Evolutionary conservation across 306 rosid genomes (phyloP).

Genomic region (Acacia acuminata): DNA sequence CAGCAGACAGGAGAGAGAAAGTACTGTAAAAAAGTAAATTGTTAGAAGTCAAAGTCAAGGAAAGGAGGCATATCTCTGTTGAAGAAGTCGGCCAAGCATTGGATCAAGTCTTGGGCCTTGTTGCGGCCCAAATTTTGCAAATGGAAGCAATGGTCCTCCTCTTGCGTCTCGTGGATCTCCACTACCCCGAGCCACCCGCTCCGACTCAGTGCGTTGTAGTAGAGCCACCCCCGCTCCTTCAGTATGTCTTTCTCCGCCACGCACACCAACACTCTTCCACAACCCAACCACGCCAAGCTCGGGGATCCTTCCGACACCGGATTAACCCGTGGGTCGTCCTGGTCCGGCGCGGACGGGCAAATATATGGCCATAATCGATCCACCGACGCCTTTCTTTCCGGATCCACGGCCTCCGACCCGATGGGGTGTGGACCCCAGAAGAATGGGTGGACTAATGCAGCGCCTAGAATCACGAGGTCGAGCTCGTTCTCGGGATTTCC

Average conservation of each 20-base stretch:
- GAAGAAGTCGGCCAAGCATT: slow-evolving; percentile 35
- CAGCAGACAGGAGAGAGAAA: background rate
- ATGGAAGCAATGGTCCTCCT: slow-evolving; percentile 39
- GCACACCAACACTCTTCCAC: slow-evolving; percentile 43
- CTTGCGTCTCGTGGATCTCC: slow-evolving; percentile 37
- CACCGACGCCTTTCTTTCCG: background rate
- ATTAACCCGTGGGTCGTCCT: slow-evolving; percentile 37
- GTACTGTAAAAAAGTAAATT: too few relatives aligned
- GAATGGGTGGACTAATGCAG: background rate
- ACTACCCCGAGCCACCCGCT: slow-evolving; percentile 41
- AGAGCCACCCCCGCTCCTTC: slow-evolving; percentile 41
- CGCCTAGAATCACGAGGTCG: background rate
- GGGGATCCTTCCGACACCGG: slow-evolving; percentile 40
- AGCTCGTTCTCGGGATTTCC: background rate
- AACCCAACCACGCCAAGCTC: slow-evolving; percentile 39
- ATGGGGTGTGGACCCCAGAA: slow-evolving; percentile 3
- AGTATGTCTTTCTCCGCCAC: slow-evolving; percentile 49
- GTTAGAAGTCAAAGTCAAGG: background rate
- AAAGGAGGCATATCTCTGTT: slow-evolving; percentile 29
- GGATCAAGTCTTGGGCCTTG: slow-evolving; percentile 37
- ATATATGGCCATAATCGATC: slow-evolving; percentile 36
- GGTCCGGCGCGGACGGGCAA: slow-evolving; percentile 29
- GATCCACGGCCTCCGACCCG: slow-evolving; percentile 33
- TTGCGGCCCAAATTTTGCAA: slow-evolving; percentile 17
- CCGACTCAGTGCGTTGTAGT: slow-evolving; percentile 32